phyloP scores from a whole-genome alignment of 345 rosid genomes.

The Arabis hirsuta region DNA sequence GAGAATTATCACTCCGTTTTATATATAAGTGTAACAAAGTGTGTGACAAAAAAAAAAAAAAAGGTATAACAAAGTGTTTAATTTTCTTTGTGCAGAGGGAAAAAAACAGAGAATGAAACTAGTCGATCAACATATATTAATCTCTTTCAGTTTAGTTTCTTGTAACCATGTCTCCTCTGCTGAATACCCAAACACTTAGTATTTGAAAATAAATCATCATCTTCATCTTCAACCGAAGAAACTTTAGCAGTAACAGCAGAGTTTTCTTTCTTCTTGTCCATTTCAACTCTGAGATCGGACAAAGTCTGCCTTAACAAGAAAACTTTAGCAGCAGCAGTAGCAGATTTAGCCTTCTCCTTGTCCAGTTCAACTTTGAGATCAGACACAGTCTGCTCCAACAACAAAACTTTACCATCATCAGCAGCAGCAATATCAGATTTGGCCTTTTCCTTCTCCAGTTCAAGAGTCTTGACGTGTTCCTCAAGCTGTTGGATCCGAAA shows the following conservation, averaged over 20 bases:
- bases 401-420: no score
- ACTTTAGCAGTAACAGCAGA: not conserved
- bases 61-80: not conserved
- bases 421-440: no score
- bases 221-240: not conserved
- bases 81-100: not conserved
- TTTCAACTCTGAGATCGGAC: slow-evolving; percentile 14
- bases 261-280: not conserved
- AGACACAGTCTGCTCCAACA: no score
- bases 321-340: not conserved
- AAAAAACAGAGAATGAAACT: not conserved
- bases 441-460: not conserved
- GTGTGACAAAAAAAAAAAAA: no score
- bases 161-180: slow-evolving; percentile 1
- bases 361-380: no score
- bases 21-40: no score
- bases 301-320: not conserved
- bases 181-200: not conserved
- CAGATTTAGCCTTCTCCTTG: no score
- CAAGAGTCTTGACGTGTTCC: not conserved
- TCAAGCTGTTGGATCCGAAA: slow-evolving; percentile 8
- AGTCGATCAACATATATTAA: not conserved
- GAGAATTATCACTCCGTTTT: no score
- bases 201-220: not conserved
- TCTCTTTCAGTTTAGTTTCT: not conserved